Percentiles rank a stretch among this genome's conserved stretches.
Evolutionary conservation across 1,139 yeast genomes (phyloP).

Genomic region (Scheffersomyces stambukii): DNA sequence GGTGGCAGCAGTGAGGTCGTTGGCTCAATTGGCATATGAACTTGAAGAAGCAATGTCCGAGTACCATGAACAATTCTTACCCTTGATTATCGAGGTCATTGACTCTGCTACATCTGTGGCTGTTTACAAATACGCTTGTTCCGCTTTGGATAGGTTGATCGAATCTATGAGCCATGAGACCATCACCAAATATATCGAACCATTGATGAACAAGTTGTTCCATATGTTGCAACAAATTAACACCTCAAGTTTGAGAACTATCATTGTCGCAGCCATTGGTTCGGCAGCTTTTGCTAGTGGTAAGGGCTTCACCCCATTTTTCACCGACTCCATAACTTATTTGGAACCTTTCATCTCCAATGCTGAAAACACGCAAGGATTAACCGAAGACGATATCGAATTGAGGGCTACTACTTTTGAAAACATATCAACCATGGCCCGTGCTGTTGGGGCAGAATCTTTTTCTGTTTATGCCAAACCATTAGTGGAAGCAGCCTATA

Average conservation of each 20-base stretch:
- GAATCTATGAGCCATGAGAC: conserved; percentile 91
- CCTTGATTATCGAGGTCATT: conserved; percentile 81
- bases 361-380: conserved; percentile 62
- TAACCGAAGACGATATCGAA: conserved; percentile 76
- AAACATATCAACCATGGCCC: conserved; percentile 90
- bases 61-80: conserved; percentile 76
- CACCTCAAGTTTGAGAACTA: conserved; percentile 69
- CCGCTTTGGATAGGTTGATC: conserved; percentile 85
- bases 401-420: conserved; percentile 90
- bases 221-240: conserved; percentile 70
- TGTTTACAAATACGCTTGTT: conserved; percentile 87
- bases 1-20: conserved; percentile 81
- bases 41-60: conserved; percentile 81
- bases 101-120: conserved; percentile 80
- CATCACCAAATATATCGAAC: conserved; percentile 74
- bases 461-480: conserved; percentile 87
- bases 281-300: conserved; percentile 97
- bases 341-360: conserved; percentile 75
- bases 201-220: conserved; percentile 86
- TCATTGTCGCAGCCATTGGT: conserved; percentile 94
- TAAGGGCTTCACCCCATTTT: conserved; percentile 79
- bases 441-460: conserved; percentile 90
- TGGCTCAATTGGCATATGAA: conserved; percentile 75
- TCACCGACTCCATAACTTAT: conserved; percentile 71
- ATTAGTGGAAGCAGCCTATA: conserved; percentile 83